phyloP scores from a whole-genome alignment of 306 rosid species.

The Senna tora region DNA sequence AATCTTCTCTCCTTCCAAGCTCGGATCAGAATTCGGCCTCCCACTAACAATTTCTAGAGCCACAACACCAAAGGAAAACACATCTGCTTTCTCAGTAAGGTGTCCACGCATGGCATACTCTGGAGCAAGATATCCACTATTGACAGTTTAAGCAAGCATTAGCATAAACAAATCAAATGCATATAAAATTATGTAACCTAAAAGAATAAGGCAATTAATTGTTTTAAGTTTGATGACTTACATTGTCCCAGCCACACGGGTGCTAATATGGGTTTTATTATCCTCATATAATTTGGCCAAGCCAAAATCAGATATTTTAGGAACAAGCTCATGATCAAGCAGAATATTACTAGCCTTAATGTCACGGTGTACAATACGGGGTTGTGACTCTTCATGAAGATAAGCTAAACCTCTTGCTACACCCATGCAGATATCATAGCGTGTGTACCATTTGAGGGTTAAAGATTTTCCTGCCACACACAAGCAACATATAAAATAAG shows the following conservation, averaged over 20 bases:
- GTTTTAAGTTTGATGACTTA: conserved; percentile 31
- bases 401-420: conserved; percentile 83
- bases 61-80: conserved; percentile 85
- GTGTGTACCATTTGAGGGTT: conserved; percentile 66
- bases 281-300: conserved; percentile 80
- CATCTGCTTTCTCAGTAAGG: conserved; percentile 84
- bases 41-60: conserved; percentile 77
- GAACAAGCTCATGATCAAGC: conserved; percentile 60
- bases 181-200: neutral
- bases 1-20: conserved; percentile 58
- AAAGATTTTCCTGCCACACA: conserved; percentile 51
- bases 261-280: conserved; percentile 79
- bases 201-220: neutral
- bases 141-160: neutral
- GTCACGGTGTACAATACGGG: conserved; percentile 79
- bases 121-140: conserved; percentile 88
- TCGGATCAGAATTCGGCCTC: conserved; percentile 67
- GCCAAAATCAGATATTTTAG: conserved; percentile 90
- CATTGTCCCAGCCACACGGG: conserved; percentile 83
- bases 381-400: conserved; percentile 79
- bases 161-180: neutral
- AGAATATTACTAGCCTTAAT: conserved; percentile 82
- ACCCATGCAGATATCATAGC: conserved; percentile 73
- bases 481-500: neutral
- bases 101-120: conserved; percentile 90